phyloP scores from a whole-genome alignment of 2,329 filamentous ascomycete species.

The Pseudocercospora cruenta region DNA sequence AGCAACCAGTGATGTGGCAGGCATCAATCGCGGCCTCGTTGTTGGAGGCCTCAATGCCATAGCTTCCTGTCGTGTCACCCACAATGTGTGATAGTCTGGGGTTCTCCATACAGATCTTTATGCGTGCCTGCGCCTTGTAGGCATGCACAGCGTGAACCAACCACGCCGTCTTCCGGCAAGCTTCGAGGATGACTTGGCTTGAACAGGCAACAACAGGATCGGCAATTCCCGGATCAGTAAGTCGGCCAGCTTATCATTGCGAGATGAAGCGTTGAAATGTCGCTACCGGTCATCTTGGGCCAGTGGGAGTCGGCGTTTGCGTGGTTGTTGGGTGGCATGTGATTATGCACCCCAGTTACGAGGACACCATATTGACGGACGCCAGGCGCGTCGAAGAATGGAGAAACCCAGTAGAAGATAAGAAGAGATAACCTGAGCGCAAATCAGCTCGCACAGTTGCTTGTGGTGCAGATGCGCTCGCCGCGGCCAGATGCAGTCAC shows the following conservation, averaged over 20 bases:
- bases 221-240: background rate
- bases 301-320: background rate
- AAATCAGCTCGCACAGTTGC: background rate
- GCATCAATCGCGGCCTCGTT: background rate
- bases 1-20: background rate
- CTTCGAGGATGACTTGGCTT: background rate
- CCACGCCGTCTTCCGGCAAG: constrained; percentile 2
- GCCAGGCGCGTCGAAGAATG: background rate
- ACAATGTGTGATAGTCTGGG: constrained; percentile 5
- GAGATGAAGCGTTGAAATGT: background rate
- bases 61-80: background rate
- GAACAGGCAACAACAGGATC: constrained; percentile 2
- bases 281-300: background rate
- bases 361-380: constrained; percentile 3
- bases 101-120: background rate
- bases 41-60: constrained; percentile 2
- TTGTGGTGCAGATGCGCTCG: background rate
- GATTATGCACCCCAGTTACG: constrained; percentile 5
- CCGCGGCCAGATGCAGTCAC: background rate
- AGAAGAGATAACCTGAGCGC: background rate
- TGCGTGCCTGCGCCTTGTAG: constrained; percentile 1
- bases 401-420: background rate
- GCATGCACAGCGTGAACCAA: constrained; percentile 3
- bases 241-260: background rate
- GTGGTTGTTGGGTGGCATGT: constrained; percentile 6